phyloP scores from a whole-genome alignment of 2,329 filamentous ascomycete species.

The Nemania abortiva region DNA sequence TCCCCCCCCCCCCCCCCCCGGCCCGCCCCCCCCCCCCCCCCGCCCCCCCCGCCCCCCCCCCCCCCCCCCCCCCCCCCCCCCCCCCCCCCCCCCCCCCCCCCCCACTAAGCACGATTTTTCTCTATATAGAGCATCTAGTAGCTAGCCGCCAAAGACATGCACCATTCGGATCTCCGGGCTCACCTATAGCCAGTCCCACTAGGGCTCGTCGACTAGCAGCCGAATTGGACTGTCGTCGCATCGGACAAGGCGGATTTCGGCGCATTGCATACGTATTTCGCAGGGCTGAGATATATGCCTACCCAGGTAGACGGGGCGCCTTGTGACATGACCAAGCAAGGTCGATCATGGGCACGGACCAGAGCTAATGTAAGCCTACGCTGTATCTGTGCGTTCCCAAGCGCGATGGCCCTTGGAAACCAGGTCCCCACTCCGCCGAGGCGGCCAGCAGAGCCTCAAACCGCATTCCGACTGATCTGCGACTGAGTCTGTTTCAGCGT shows the following conservation, averaged over 20 bases:
- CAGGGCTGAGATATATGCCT: slow-evolving; percentile 31
- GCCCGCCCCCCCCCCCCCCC: too few species aligned
- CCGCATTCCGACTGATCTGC: slow-evolving; percentile 50
- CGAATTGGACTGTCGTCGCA: background rate
- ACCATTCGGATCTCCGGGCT: slow-evolving; percentile 8
- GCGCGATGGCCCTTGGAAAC: background rate
- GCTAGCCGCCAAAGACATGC: background rate
- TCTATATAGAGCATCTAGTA: background rate
- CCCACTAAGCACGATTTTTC: background rate
- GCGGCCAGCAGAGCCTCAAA: slow-evolving; percentile 49
- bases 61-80: too few species aligned
- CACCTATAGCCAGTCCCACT: background rate
- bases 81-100: too few species aligned
- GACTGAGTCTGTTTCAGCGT: slow-evolving; percentile 51
- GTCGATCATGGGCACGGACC: slow-evolving; percentile 19
- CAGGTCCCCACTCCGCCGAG: slow-evolving; percentile 7
- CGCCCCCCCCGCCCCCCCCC: too few species aligned
- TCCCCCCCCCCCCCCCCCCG: too few species aligned
- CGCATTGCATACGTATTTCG: slow-evolving; percentile 16
- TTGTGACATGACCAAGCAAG: slow-evolving; percentile 18
- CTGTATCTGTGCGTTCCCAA: slow-evolving; percentile 10
- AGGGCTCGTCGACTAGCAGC: background rate
- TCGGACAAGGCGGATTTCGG: background rate
- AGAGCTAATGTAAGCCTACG: background rate
- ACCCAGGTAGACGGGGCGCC: slow-evolving; percentile 25